These are phyloP conservation scores for Ceratocystis cubensis DNA, from an alignment of 2,329 filamentous ascomycete genomes.

Conservation along the genomic window DNA sequence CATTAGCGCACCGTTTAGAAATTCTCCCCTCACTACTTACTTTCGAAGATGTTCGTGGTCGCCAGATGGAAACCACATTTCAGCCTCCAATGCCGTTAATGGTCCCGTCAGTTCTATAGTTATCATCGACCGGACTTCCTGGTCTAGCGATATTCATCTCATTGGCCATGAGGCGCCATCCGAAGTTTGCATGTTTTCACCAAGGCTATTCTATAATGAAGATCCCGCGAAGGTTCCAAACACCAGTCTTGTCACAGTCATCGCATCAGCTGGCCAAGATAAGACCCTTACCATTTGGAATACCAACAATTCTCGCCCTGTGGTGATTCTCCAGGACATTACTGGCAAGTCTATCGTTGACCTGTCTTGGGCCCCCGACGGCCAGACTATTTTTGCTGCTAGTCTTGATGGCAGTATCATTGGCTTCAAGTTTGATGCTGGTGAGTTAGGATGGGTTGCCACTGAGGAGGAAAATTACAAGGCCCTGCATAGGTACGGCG, in stretches of 20 bases:
- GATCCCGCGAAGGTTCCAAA: constrained; percentile 46
- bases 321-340: constrained; percentile 81
- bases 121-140: constrained; percentile 80
- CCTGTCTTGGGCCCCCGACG: constrained; percentile 85
- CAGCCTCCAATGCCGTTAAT: constrained; percentile 92
- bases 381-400: constrained; percentile 70
- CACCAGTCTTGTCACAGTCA: constrained; percentile 64
- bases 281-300: constrained; percentile 97
- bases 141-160: constrained; percentile 94
- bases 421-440: constrained; percentile 66
- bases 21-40: constrained; percentile 89
- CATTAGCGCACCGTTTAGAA: constrained; percentile 74
- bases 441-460: constrained; percentile 82
- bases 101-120: constrained; percentile 94
- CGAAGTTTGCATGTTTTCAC: constrained; percentile 95
- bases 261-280: constrained; percentile 92
- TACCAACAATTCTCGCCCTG: constrained; percentile 81
- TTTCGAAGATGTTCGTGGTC: constrained; percentile 96
- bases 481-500: constrained; percentile 83
- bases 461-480: constrained; percentile 82
- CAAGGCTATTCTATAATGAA: constrained; percentile 67
- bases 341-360: constrained; percentile 88
- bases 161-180: constrained; percentile 96
- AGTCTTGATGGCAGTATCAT: constrained; percentile 85
- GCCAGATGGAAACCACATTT: constrained; percentile 92